These are phyloP conservation scores for Botryosphaeria dothidea DNA, from an alignment of 2,329 filamentous ascomycete species.

Conservation along the genomic window DNA sequence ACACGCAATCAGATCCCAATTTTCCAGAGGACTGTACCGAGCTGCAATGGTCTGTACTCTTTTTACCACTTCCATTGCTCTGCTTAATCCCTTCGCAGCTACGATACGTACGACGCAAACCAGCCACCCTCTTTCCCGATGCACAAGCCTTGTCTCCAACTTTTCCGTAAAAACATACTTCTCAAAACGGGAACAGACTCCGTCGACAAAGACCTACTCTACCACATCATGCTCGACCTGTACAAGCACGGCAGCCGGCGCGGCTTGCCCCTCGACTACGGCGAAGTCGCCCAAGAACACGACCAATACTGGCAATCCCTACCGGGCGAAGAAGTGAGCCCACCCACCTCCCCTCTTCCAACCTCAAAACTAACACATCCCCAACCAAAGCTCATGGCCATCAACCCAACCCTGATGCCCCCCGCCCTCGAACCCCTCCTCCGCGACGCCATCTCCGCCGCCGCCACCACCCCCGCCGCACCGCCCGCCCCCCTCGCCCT, in stretches of 20 bases:
- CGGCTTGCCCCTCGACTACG: background rate
- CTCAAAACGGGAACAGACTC: background rate
- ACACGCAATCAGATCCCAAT: background rate
- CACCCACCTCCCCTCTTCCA: background rate
- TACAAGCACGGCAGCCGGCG: background rate
- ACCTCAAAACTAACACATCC: background rate
- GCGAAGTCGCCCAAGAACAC: background rate
- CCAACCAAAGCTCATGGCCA: background rate
- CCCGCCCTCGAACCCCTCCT: background rate
- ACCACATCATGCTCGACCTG: background rate
- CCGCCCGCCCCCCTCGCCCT: too few relatives aligned
- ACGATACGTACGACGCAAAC: background rate
- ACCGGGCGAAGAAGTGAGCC: background rate
- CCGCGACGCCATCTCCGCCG: background rate
- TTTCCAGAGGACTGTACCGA: background rate
- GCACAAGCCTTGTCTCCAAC: background rate
- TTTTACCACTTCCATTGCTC: background rate
- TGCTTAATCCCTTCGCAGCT: background rate
- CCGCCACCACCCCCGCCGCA: background rate
- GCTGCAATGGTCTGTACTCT: background rate
- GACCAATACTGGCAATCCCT: background rate
- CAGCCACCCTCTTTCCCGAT: background rate
- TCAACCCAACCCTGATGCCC: background rate
- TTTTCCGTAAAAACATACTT: background rate
- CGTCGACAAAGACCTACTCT: background rate